These are phyloP conservation scores for Zalaria sp. DNA, from an alignment of 2,329 filamentous ascomycete species.

Conservation along the genomic window DNA sequence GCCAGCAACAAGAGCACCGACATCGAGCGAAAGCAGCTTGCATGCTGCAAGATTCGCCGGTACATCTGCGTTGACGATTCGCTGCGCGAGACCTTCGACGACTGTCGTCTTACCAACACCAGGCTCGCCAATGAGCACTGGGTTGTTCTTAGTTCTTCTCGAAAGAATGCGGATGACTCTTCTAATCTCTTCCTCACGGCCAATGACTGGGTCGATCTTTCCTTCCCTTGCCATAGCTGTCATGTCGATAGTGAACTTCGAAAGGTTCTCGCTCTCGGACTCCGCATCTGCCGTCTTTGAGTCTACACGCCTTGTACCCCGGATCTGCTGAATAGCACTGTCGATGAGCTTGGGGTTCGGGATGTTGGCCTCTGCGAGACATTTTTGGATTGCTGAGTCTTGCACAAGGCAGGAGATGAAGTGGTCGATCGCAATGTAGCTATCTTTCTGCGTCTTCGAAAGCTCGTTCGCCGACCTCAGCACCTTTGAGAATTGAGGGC, in stretches of 20 bases:
- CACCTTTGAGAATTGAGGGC: conserved; percentile 68
- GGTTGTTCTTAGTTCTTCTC: conserved; percentile 94
- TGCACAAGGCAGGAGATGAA: conserved; percentile 76
- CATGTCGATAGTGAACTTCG: conserved; percentile 99
- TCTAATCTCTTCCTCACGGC: conserved; percentile 88
- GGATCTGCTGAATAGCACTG: conserved; percentile 78
- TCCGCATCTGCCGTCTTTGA: conserved; percentile 92
- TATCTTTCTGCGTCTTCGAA: conserved; percentile 95
- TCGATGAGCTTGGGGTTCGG: conserved; percentile 85
- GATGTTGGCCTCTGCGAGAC: conserved; percentile 74
- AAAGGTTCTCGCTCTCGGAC: conserved; percentile 83
- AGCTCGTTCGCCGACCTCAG: conserved; percentile 75
- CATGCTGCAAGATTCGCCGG: conserved; percentile 90
- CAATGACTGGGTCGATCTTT: conserved; percentile 95
- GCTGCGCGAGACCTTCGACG: conserved; percentile 85
- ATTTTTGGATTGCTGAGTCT: conserved; percentile 57
- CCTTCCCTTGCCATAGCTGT: conserved; percentile 90
- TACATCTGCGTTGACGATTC: conserved; percentile 93
- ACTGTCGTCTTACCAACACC: conserved; percentile 98
- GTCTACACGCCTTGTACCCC: conserved; percentile 85
- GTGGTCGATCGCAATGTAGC: conserved; percentile 87
- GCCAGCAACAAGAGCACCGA: conserved; percentile 86
- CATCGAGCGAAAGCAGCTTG: conserved; percentile 86
- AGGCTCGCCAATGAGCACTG: conserved; percentile 91
- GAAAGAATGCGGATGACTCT: conserved; percentile 85